Percentiles rank a stretch among this genome's conserved stretches.
Evolutionary conservation across 352 stramenopile species (phyloP).

Genomic region (Ophiocytium majus): DNA sequence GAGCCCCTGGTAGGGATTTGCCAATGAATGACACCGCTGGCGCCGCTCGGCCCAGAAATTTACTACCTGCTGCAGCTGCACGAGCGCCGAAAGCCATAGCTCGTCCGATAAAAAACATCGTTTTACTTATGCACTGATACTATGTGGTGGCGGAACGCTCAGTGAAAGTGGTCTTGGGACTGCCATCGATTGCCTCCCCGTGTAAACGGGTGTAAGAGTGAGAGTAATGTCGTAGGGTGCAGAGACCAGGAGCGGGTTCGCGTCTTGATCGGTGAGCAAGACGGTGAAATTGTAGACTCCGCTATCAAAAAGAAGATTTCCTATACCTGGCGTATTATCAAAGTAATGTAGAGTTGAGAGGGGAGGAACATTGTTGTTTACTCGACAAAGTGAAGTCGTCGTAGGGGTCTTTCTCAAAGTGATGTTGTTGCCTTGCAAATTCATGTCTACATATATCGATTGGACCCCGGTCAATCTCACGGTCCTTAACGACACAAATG

Average conservation of each 20-base stretch:
- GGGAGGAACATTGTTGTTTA: neutral
- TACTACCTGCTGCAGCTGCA: too few species aligned
- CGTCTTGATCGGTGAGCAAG: neutral
- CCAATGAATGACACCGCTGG: too few species aligned
- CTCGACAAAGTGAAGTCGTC: neutral
- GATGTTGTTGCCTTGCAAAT: neutral
- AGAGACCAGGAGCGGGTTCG: neutral
- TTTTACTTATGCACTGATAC: too few species aligned
- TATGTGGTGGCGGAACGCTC: too few species aligned
- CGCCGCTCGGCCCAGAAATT: too few species aligned
- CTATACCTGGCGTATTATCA: neutral
- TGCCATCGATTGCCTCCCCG: neutral
- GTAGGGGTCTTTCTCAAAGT: neutral
- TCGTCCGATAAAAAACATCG: too few species aligned
- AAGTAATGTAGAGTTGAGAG: neutral
- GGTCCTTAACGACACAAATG: neutral
- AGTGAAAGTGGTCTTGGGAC: neutral
- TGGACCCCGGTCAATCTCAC: neutral
- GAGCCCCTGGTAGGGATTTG: too few species aligned
- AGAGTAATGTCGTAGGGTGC: neutral
- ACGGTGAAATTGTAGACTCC: neutral
- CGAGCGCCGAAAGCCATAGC: too few species aligned
- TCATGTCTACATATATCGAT: conserved; percentile 1
- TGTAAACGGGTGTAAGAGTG: neutral
- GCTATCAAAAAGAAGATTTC: neutral